Conservation (phyloP, 345 rosid genomes). For the Lumnitzera littorea region DNA sequence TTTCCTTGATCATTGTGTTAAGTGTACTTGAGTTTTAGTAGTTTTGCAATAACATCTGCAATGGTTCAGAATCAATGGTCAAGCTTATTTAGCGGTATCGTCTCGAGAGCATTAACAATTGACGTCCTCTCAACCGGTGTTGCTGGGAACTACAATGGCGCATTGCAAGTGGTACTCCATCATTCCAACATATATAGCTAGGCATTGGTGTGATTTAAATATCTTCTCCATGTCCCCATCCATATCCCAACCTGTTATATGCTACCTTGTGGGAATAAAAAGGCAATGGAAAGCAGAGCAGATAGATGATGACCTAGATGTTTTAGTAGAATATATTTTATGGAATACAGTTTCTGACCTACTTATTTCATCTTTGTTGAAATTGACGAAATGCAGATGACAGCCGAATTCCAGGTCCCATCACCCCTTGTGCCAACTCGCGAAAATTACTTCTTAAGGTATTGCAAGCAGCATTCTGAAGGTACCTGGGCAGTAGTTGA, state of each 20-base stretch:
- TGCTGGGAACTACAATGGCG: slow-evolving; percentile 96
- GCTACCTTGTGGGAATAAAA: no score
- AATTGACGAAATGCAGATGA: slow-evolving; percentile 41
- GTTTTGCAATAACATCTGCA: neutral
- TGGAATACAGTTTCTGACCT: no score
- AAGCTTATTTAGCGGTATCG: slow-evolving; percentile 74
- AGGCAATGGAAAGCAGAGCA: no score
- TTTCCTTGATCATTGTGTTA: neutral
- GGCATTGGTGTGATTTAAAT: neutral
- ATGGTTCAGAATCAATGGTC: slow-evolving; percentile 74
- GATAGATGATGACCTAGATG: no score
- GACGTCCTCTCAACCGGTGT: slow-evolving; percentile 92
- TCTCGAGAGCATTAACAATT: slow-evolving; percentile 85
- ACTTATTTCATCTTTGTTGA: no score
- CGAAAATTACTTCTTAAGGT: slow-evolving; percentile 75
- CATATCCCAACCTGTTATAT: no score
- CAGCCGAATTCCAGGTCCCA: slow-evolving; percentile 90
- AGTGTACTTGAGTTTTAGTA: neutral
- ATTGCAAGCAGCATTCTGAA: slow-evolving; percentile 78
- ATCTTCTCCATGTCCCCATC: no score
- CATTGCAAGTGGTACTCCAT: slow-evolving; percentile 80
- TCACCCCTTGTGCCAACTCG: slow-evolving; percentile 85
- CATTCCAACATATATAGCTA: neutral
- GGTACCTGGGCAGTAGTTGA: slow-evolving; percentile 93
- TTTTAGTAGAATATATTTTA: no score